Conservation (phyloP, 169 alveolate genomes). For the Amoebophrya sp. region DNA sequence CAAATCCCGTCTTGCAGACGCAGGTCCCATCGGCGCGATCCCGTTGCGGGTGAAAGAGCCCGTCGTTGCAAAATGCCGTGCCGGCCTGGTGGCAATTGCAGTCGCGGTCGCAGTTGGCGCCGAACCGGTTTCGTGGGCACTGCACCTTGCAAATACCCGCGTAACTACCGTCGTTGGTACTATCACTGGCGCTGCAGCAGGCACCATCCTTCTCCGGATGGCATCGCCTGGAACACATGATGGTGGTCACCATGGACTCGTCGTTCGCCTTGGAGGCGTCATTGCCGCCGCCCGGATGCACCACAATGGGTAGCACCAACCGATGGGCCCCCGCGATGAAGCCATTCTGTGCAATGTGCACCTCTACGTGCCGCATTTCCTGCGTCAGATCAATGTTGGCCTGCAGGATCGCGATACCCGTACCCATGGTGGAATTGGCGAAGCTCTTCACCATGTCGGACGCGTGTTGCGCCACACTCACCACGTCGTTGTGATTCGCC, state of each 20-base stretch:
- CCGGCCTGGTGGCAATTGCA: not conserved
- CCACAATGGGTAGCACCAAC: not conserved
- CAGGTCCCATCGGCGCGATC: not conserved
- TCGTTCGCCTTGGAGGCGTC: not conserved
- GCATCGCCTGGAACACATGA: not conserved
- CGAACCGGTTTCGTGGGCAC: not conserved
- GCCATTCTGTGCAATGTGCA: too few relatives aligned
- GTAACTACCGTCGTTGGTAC: not conserved
- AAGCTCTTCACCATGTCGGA: too few relatives aligned
- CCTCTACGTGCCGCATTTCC: too few relatives aligned
- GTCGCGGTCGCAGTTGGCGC: not conserved
- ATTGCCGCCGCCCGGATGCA: not conserved
- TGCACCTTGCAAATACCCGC: not conserved
- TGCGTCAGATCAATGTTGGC: too few relatives aligned
- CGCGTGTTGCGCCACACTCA: too few relatives aligned
- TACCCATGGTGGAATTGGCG: too few relatives aligned
- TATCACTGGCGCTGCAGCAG: too few relatives aligned
- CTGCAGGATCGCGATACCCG: too few relatives aligned
- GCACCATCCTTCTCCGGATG: not conserved
- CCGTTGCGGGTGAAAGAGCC: not conserved
- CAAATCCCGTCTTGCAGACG: not conserved
- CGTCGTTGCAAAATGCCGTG: conserved; percentile 17
- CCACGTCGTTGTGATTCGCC: too few relatives aligned
- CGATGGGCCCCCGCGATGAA: too few relatives aligned
- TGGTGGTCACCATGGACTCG: not conserved